Evolutionary conservation across 306 rosid species (phyloP).

Genomic region (Cicer cuneatum): DNA sequence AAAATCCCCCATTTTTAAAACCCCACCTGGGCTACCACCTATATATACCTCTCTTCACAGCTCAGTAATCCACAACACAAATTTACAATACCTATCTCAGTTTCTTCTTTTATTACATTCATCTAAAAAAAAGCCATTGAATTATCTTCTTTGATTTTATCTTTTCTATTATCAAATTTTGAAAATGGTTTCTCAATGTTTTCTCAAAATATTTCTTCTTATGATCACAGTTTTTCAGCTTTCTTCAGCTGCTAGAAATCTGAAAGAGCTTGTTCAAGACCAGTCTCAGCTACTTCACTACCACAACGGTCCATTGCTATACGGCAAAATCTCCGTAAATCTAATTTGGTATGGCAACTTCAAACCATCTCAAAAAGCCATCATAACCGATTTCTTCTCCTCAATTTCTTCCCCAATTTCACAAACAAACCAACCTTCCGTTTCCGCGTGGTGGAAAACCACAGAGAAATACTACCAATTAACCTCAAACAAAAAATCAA

Average conservation of each 20-base stretch:
- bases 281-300: constrained; percentile 67
- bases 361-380: constrained; percentile 77
- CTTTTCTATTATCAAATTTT: background rate
- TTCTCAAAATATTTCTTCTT: constrained; percentile 38
- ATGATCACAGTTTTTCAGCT: constrained; percentile 47
- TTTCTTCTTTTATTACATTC: background rate
- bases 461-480: constrained; percentile 80
- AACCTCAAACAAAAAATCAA: constrained; percentile 33
- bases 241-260: constrained; percentile 58
- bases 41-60: constrained; percentile 40
- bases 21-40: constrained; percentile 29
- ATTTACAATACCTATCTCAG: background rate
- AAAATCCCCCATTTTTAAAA: background rate
- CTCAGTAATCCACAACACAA: background rate
- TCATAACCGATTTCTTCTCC: constrained; percentile 68
- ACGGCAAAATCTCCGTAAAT: constrained; percentile 73
- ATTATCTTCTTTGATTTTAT: background rate
- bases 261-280: constrained; percentile 59
- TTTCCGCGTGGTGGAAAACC: constrained; percentile 81
- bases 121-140: background rate
- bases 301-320: constrained; percentile 84
- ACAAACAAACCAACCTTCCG: constrained; percentile 57
- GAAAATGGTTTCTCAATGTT: constrained; percentile 48
- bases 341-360: constrained; percentile 88
- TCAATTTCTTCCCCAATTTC: constrained; percentile 53